Evolutionary conservation across 768 basidiomycete species (phyloP).

Genomic region (Amanita pseudoporphyria): DNA sequence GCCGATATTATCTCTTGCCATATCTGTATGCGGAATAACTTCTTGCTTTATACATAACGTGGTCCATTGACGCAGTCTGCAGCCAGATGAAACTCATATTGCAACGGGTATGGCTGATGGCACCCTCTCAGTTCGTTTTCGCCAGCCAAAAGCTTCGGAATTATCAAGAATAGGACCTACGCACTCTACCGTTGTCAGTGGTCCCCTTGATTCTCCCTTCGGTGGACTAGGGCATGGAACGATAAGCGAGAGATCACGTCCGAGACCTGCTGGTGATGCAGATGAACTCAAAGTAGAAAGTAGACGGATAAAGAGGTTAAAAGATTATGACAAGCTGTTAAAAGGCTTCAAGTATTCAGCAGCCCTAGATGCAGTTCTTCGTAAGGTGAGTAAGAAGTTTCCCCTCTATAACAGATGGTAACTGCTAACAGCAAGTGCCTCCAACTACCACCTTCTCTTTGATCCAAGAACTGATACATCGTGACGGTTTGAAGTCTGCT

Average conservation of each 20-base stretch:
- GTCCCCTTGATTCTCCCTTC: conserved; percentile 48
- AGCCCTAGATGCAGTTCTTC: conserved; percentile 85
- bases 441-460: conserved; percentile 84
- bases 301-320: conserved; percentile 58
- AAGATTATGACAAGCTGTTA: conserved; percentile 81
- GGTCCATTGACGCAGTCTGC: conserved; percentile 9
- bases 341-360: conserved; percentile 93
- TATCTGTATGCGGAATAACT: conserved; percentile 71
- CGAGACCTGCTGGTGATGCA: conserved; percentile 38
- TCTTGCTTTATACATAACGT: neutral
- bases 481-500: conserved; percentile 81
- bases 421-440: conserved; percentile 52
- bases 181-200: conserved; percentile 53
- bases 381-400: conserved; percentile 42
- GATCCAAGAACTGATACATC: conserved; percentile 86
- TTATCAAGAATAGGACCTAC: conserved; percentile 27
- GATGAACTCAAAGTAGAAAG: conserved; percentile 76
- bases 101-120: conserved; percentile 98
- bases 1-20: conserved; percentile 78
- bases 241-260: conserved; percentile 12
- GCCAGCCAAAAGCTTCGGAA: conserved; percentile 70
- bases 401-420: neutral
- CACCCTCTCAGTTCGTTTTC: conserved; percentile 90
- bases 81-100: conserved; percentile 97
- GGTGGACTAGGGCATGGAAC: conserved; percentile 47